These are phyloP conservation scores for Marsdenia floribunda DNA, from an alignment of 257 asterid genomes.

Conservation along the genomic window DNA sequence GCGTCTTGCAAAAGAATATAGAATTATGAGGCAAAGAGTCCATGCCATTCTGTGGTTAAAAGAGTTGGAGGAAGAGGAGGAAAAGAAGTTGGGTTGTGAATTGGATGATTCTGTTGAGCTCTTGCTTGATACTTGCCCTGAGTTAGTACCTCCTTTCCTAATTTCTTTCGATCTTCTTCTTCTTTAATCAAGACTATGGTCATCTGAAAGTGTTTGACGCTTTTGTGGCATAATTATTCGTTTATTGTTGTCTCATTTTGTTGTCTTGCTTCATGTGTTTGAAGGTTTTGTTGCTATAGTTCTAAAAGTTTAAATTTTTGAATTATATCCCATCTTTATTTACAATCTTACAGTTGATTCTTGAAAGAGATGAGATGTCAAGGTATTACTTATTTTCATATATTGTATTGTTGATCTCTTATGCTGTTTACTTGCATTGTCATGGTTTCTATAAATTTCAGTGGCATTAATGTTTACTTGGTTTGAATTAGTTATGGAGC, in stretches of 20 bases:
- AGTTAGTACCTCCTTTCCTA: constrained; percentile 53
- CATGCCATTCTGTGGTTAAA: constrained; percentile 88
- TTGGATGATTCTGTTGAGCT: constrained; percentile 71
- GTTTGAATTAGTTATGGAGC: not conserved
- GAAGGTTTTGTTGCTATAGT: not conserved
- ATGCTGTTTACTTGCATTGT: not conserved
- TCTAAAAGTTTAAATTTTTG: not conserved
- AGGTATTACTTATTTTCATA: not conserved
- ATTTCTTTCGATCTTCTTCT: not conserved
- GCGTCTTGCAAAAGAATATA: constrained; percentile 82
- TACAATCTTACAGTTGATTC: not conserved
- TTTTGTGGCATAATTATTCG: not conserved
- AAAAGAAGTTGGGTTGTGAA: constrained; percentile 68
- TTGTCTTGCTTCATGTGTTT: not conserved
- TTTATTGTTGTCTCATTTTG: not conserved
- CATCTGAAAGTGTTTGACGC: not conserved
- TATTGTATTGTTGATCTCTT: not conserved
- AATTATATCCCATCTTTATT: not conserved
- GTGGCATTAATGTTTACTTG: not conserved
- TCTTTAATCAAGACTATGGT: not conserved
- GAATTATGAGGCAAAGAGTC: constrained; percentile 96
- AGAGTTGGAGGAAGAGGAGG: constrained; percentile 78
- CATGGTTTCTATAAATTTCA: not conserved
- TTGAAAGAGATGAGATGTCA: not conserved
- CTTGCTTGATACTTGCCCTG: constrained; percentile 74